These are phyloP conservation scores for Achaetomium macrosporum DNA, from an alignment of 2,329 filamentous ascomycete species.

Conservation along the genomic window DNA sequence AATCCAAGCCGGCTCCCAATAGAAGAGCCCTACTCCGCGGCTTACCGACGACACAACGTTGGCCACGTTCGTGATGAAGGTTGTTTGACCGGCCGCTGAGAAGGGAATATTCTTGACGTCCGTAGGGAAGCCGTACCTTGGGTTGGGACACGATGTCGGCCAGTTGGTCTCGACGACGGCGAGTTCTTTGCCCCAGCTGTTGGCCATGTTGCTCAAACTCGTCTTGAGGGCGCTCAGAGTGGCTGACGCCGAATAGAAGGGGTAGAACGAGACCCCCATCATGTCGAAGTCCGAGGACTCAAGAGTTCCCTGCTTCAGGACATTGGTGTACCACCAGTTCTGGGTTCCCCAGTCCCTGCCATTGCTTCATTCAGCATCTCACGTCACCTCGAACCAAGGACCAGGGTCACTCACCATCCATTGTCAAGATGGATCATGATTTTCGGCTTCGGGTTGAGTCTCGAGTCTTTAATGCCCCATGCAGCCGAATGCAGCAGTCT, in stretches of 20 bases:
- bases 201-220: constrained; percentile 53
- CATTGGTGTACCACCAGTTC: constrained; percentile 52
- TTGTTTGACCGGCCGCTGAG: constrained; percentile 55
- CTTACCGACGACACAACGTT: constrained; percentile 46
- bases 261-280: constrained; percentile 69
- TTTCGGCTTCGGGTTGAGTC: constrained; percentile 50
- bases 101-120: constrained; percentile 57
- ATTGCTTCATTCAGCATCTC: neutral
- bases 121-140: constrained; percentile 52
- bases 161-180: constrained; percentile 68
- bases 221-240: constrained; percentile 52
- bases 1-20: constrained; percentile 71
- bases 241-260: constrained; percentile 59
- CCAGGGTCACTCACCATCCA: constrained; percentile 46
- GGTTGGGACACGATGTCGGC: constrained; percentile 58
- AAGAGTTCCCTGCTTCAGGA: constrained; percentile 48
- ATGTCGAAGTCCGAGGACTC: constrained; percentile 56
- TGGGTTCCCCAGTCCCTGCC: constrained; percentile 55
- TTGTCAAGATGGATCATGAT: constrained; percentile 73
- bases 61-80: constrained; percentile 56
- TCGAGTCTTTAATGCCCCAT: constrained; percentile 59
- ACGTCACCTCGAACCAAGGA: neutral
- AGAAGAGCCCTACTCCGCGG: constrained; percentile 57
- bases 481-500: constrained; percentile 58
- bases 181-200: constrained; percentile 58